Percentiles rank a stretch among this genome's conserved stretches.
Evolutionary conservation across 23 red algal species (phyloP).

Genomic region (Rhodosorus marinus): DNA sequence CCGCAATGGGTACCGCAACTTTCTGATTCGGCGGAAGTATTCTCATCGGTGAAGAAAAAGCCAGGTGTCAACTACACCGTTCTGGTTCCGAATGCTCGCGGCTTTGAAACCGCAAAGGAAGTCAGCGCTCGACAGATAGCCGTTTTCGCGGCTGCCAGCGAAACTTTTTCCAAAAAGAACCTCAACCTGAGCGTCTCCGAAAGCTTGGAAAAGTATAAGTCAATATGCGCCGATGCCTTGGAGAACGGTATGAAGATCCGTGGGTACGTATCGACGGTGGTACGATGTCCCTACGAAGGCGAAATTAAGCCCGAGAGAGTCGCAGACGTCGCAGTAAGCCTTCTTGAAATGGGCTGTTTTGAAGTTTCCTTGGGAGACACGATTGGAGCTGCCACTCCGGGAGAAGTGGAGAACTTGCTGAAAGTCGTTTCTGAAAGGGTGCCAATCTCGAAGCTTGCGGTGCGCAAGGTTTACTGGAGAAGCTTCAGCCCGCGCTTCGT

Average conservation of each 20-base stretch:
- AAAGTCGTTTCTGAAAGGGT: conserved; percentile 13
- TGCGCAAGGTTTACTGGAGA: no score
- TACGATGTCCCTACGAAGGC: conserved; percentile 82
- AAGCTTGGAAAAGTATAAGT: conserved; percentile 22
- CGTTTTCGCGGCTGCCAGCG: conserved; percentile 62
- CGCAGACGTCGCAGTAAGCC: conserved; percentile 24
- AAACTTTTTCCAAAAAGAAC: conserved; percentile 60
- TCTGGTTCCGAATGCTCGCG: conserved; percentile 63
- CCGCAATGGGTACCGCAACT: conserved; percentile 71
- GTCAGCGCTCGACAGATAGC: conserved; percentile 52
- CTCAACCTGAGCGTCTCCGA: conserved; percentile 55
- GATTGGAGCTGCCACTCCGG: conserved; percentile 71
- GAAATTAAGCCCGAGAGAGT: conserved; percentile 21
- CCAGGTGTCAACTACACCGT: conserved; percentile 36
- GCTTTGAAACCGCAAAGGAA: conserved; percentile 34
- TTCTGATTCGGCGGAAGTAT: conserved; percentile 39
- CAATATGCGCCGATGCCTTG: conserved; percentile 8
- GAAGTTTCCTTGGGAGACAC: conserved; percentile 94
- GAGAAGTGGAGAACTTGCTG: conserved; percentile 22
- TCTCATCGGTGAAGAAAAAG: conserved; percentile 6
- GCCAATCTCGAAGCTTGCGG: conserved; percentile 17
- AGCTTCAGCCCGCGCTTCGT: background rate
- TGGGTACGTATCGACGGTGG: conserved; percentile 71
- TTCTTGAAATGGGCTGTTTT: conserved; percentile 80
- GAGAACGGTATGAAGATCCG: conserved; percentile 15